These are phyloP conservation scores for Discostella stelligera DNA, from an alignment of 352 stramenopile genomes.

Conservation along the genomic window DNA sequence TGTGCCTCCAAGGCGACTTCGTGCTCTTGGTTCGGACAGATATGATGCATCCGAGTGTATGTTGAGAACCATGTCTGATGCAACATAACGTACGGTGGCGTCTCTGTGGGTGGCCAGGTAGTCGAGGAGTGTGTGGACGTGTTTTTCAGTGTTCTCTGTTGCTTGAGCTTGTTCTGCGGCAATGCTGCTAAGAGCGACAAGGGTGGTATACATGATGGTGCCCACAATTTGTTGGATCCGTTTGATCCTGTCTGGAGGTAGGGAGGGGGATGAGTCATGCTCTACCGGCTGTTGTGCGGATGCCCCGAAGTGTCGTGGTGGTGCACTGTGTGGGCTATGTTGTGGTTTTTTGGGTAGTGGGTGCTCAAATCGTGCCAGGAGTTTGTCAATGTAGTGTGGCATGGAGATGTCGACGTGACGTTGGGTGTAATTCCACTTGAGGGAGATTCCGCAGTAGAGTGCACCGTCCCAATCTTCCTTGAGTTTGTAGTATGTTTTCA, in stretches of 20 bases:
- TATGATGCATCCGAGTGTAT: no score
- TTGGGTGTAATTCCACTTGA: no score
- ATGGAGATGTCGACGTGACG: no score
- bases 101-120: constrained; percentile 42
- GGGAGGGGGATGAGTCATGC: background rate
- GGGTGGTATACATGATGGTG: constrained; percentile 35
- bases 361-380: constrained; percentile 13
- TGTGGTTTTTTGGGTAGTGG: no score
- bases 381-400: constrained; percentile 15
- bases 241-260: background rate
- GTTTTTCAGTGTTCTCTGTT: constrained; percentile 18
- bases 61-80: constrained; percentile 22
- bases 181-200: no score
- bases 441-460: constrained; percentile 41
- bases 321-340: constrained; percentile 7
- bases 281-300: background rate
- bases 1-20: no score
- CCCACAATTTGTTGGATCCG: constrained; percentile 33
- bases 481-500: constrained; percentile 21
- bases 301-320: no score
- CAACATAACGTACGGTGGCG: constrained; percentile 29
- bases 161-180: constrained; percentile 2
- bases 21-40: constrained; percentile 16
- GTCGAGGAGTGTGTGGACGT: constrained; percentile 23
- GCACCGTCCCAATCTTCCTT: constrained; percentile 16